These are phyloP conservation scores for Chalara sp. DNA, from an alignment of 2,329 filamentous ascomycete species.

Conservation along the genomic window DNA sequence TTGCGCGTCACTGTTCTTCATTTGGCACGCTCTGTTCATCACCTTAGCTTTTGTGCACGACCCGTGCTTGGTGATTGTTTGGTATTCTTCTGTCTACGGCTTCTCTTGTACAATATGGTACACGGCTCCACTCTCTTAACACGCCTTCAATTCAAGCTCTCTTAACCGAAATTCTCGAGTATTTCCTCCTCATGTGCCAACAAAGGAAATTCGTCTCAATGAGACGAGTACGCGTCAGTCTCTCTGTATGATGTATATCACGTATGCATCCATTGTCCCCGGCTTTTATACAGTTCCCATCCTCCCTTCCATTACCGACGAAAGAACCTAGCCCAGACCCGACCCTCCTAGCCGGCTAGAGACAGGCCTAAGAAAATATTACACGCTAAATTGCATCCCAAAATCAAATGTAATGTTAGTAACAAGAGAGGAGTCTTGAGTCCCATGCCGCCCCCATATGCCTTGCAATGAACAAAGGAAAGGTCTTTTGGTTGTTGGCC, in stretches of 20 bases:
- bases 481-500: conserved; percentile 1
- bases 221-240: not conserved
- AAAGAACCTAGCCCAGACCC: not conserved
- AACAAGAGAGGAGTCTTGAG: not conserved
- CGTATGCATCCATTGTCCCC: not conserved
- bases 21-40: too few species aligned
- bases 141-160: too few species aligned
- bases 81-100: too few species aligned
- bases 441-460: not conserved
- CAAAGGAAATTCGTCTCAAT: conserved; percentile 1
- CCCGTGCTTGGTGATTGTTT: too few species aligned
- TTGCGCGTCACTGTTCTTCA: too few species aligned
- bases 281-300: not conserved
- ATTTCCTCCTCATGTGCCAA: not conserved
- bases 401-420: not conserved
- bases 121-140: too few species aligned
- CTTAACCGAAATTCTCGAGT: too few species aligned
- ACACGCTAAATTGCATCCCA: conserved; percentile 14
- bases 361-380: not conserved
- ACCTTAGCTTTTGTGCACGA: too few species aligned
- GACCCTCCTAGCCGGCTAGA: too few species aligned
- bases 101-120: too few species aligned
- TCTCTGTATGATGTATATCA: not conserved
- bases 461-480: conserved; percentile 3
- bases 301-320: not conserved